Conservation (phyloP, 2,329 filamentous ascomycete species). For the Aspergillus sp. region DNA sequence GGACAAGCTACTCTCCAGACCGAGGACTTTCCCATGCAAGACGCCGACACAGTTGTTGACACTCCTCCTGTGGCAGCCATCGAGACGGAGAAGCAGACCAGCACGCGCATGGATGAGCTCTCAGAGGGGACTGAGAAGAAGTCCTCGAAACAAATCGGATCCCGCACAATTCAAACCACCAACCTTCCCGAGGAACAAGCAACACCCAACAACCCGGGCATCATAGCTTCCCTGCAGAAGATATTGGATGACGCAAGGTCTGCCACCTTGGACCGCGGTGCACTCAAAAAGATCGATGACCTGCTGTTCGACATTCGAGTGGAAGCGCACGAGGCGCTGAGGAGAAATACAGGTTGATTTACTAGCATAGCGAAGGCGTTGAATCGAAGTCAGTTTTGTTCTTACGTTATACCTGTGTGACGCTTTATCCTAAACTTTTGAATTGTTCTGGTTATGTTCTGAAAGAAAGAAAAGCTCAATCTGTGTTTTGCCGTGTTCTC, state of each 20-base stretch:
- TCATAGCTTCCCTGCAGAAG: slow-evolving; percentile 54
- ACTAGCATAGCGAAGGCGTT: slow-evolving; percentile 38
- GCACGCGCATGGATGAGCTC: slow-evolving; percentile 1
- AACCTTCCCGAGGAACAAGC: slow-evolving; percentile 5
- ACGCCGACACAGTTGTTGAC: slow-evolving; percentile 3
- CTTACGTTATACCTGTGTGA: background rate
- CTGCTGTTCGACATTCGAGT: slow-evolving; percentile 75
- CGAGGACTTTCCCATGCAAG: slow-evolving; percentile 16
- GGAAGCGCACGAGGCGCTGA: slow-evolving; percentile 69
- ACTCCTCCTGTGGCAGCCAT: background rate
- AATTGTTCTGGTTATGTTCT: background rate
- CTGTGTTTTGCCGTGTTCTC: background rate
- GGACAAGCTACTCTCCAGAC: background rate
- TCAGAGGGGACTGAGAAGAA: background rate
- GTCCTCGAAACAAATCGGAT: background rate
- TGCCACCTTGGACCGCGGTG: slow-evolving; percentile 60
- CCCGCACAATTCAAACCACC: background rate
- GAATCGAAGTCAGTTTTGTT: slow-evolving; percentile 3
- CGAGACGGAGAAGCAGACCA: background rate
- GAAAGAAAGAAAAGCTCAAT: background rate
- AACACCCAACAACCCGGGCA: slow-evolving; percentile 25
- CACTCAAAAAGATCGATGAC: slow-evolving; percentile 72
- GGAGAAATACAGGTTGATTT: slow-evolving; percentile 38
- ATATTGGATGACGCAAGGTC: slow-evolving; percentile 60
- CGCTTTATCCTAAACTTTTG: background rate